Percentiles rank a stretch among this genome's conserved stretches.
Conservation (phyloP, 2,329 filamentous ascomycete genomes). For the Botrytis fragariae region DNA sequence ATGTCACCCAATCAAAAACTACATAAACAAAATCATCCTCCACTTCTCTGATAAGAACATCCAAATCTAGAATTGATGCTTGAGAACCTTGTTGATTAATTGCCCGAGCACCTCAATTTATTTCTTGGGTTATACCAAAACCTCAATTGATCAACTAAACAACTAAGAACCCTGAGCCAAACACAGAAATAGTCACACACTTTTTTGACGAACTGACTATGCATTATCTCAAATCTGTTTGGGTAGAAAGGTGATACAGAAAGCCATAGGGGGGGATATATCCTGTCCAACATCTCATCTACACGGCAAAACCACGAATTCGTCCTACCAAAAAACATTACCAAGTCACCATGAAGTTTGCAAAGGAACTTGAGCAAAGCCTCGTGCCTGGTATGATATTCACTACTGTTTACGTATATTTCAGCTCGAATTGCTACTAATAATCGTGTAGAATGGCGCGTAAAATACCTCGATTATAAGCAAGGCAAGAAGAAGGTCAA, state of each 20-base stretch:
- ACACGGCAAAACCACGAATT: background rate
- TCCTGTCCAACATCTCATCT: background rate
- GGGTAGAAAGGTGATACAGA: background rate
- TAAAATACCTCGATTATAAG: constrained; percentile 95
- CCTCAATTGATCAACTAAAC: background rate
- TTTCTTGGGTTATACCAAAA: background rate
- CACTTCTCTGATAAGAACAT: background rate
- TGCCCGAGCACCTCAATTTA: background rate
- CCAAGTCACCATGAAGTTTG: constrained; percentile 55
- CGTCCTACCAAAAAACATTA: background rate
- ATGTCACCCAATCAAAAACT: background rate
- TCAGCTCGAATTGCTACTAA: constrained; percentile 8
- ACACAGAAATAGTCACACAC: background rate
- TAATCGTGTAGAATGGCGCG: constrained; percentile 70
- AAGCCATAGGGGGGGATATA: background rate
- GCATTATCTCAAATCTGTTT: background rate
- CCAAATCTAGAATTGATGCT: background rate
- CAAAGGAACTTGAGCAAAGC: constrained; percentile 79
- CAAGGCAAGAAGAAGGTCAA: constrained; percentile 93
- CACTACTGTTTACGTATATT: background rate
- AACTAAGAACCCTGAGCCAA: background rate
- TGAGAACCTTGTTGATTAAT: background rate
- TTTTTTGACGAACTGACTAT: background rate
- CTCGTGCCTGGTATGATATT: constrained; percentile 67
- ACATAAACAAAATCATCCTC: background rate